A percentile compares a stretch with the other conserved stretches of the same genome.
Evolutionary conservation across 2,329 filamentous ascomycete genomes (phyloP).

Genomic region (Aureobasidium sp.): DNA sequence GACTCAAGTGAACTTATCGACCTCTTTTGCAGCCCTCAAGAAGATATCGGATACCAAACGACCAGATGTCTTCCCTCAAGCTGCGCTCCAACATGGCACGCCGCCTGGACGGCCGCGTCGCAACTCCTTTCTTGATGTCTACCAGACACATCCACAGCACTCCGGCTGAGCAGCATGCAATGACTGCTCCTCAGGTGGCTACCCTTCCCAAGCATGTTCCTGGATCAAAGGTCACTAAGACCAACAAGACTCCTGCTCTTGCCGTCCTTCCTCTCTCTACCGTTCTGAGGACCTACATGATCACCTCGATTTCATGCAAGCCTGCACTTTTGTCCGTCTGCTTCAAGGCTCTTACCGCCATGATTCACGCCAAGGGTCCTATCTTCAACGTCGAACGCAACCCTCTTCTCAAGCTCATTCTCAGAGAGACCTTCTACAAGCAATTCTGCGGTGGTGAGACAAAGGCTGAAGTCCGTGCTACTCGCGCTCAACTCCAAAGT

Average conservation of each 20-base stretch:
- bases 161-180: not conserved
- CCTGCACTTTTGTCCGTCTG: conserved; percentile 62
- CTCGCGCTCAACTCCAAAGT: conserved; percentile 57
- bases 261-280: conserved; percentile 59
- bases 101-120: conserved; percentile 10
- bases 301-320: conserved; percentile 64
- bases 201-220: not conserved
- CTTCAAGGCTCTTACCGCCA: conserved; percentile 57
- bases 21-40: not conserved
- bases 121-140: conserved; percentile 8
- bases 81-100: conserved; percentile 10
- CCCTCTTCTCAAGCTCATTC: conserved; percentile 57
- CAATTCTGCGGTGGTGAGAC: conserved; percentile 87
- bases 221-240: conserved; percentile 11
- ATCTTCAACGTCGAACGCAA: conserved; percentile 71
- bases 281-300: conserved; percentile 62
- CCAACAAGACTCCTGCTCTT: conserved; percentile 38
- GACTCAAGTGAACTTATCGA: conserved; percentile 5
- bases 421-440: conserved; percentile 80
- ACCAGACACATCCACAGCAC: conserved; percentile 14
- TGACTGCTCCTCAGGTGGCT: conserved; percentile 4
- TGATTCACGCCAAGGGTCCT: conserved; percentile 61
- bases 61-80: conserved; percentile 12
- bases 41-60: not conserved
- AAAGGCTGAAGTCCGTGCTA: conserved; percentile 57